These are phyloP conservation scores for Pyrenophora graminea DNA, from an alignment of 2,329 filamentous ascomycete genomes.

Conservation along the genomic window DNA sequence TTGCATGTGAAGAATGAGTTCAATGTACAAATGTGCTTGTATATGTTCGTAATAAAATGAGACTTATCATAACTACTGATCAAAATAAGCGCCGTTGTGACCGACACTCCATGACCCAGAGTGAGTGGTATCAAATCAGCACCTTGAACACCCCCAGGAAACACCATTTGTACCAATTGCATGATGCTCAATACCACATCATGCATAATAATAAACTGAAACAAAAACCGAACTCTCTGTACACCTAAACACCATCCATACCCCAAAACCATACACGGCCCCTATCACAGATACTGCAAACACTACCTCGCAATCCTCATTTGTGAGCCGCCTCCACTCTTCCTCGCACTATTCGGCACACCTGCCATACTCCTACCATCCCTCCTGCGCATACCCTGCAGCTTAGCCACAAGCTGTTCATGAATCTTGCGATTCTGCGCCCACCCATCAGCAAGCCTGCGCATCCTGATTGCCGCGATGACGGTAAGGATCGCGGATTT, in stretches of 20 bases:
- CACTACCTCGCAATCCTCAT: constrained; percentile 32
- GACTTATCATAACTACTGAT: constrained; percentile 7
- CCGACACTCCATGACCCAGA: background rate
- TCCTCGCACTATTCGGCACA: constrained; percentile 46
- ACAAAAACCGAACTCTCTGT: background rate
- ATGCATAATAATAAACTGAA: background rate
- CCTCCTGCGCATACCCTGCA: constrained; percentile 50
- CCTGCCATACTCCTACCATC: constrained; percentile 25
- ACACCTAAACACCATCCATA: constrained; percentile 39
- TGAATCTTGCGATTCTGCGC: constrained; percentile 56
- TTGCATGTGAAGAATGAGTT: too few species aligned
- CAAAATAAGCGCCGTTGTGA: background rate
- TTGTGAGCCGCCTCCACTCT: constrained; percentile 52
- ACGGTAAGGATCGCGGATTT: constrained; percentile 55
- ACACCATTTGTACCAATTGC: too few species aligned
- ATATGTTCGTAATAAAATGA: background rate
- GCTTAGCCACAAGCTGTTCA: constrained; percentile 51
- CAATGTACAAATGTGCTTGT: too few species aligned
- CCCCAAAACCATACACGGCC: background rate
- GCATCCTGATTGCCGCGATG: constrained; percentile 58
- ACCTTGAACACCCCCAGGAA: too few species aligned
- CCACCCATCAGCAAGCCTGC: constrained; percentile 56
- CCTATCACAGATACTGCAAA: background rate
- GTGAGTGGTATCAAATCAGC: too few species aligned
- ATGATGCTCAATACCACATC: too few species aligned